Evolutionary conservation across 2,329 filamentous ascomycete genomes (phyloP).

Genomic region (Fusarium falciforme): DNA sequence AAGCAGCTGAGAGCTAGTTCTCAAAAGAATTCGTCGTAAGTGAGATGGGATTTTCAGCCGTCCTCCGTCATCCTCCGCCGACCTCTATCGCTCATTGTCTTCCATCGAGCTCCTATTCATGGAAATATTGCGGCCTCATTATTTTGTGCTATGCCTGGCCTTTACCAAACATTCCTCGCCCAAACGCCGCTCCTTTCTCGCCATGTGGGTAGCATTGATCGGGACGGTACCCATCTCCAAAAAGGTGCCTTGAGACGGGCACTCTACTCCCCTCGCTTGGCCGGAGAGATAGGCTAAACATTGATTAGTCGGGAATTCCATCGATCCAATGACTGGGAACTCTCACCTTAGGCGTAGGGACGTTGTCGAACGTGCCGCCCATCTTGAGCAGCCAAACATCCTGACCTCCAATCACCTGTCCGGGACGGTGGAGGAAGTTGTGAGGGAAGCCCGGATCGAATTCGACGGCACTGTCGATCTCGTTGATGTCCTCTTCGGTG

Average conservation of each 20-base stretch:
- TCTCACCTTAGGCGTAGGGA: slow-evolving; percentile 54
- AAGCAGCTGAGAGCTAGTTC: not conserved
- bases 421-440: slow-evolving; percentile 64
- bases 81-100: no score
- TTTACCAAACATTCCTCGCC: slow-evolving; percentile 12
- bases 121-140: not conserved
- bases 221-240: slow-evolving; percentile 48
- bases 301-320: not conserved
- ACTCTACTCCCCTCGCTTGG: slow-evolving; percentile 57
- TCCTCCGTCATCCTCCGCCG: not conserved
- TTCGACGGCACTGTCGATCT: slow-evolving; percentile 70
- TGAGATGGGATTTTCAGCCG: not conserved
- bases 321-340: slow-evolving; percentile 1
- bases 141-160: not conserved
- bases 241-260: slow-evolving; percentile 45
- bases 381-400: slow-evolving; percentile 59
- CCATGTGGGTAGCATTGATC: slow-evolving; percentile 22
- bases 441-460: slow-evolving; percentile 77
- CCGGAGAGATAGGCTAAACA: slow-evolving; percentile 54
- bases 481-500: slow-evolving; percentile 69
- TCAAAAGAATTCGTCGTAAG: not conserved
- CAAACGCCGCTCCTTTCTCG: slow-evolving; percentile 5
- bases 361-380: slow-evolving; percentile 64
- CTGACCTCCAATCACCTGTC: slow-evolving; percentile 51
- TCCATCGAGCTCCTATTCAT: not conserved